These are phyloP conservation scores for Alternaria infectoria DNA, from an alignment of 2,329 filamentous ascomycete species.

Conservation along the genomic window DNA sequence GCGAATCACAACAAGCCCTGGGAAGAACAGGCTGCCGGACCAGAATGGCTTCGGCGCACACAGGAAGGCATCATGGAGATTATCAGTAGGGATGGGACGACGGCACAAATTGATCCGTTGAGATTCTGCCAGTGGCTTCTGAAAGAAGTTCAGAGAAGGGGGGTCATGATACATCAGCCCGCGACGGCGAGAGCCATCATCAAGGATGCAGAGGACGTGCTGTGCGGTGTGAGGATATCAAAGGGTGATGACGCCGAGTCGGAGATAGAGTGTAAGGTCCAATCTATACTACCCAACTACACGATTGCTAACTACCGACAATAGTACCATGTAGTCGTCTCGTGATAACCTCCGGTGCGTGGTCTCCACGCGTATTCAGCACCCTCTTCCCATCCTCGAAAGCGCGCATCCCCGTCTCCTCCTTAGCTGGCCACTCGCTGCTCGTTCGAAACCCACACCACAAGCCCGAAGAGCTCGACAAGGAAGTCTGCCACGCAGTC, in stretches of 20 bases:
- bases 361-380: conserved; percentile 71
- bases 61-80: conserved; percentile 64
- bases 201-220: conserved; percentile 57
- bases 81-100: conserved; percentile 66
- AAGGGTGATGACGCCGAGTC: conserved; percentile 3
- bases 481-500: conserved; percentile 67
- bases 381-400: conserved; percentile 66
- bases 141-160: conserved; percentile 60
- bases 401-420: conserved; percentile 62
- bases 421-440: conserved; percentile 75
- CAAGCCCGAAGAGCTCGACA: conserved; percentile 52
- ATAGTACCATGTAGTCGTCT: conserved; percentile 68
- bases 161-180: conserved; percentile 71
- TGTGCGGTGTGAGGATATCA: conserved; percentile 57
- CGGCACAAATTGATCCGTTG: conserved; percentile 73
- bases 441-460: conserved; percentile 67
- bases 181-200: conserved; percentile 62
- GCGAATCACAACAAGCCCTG: conserved; percentile 48
- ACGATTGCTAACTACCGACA: conserved; percentile 22
- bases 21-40: conserved; percentile 44
- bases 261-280: conserved; percentile 12
- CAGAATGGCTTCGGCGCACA: conserved; percentile 65
- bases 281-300: not conserved
- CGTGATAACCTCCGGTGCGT: conserved; percentile 72
- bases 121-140: conserved; percentile 71